Evolutionary conservation across 805 yeast species (phyloP).

Genomic region (Brettanomyces bruxellensis): DNA sequence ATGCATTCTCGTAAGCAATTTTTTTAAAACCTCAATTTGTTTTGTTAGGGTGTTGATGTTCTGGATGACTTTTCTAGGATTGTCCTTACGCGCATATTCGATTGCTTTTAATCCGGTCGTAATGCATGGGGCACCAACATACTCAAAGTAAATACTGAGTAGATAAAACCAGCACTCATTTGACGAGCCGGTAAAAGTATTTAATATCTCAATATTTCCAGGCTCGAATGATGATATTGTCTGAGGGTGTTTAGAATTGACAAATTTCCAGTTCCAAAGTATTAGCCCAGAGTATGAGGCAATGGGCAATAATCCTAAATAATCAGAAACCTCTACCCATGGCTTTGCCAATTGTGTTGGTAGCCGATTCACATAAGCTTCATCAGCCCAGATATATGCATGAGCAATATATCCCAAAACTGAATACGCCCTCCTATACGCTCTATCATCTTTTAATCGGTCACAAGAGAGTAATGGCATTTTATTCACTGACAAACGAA

Average conservation of each 20-base stretch:
- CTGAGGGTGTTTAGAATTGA: conserved; percentile 33
- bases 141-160: conserved; percentile 80
- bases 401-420: conserved; percentile 74
- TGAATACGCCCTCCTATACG: conserved; percentile 73
- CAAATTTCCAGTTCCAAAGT: conserved; percentile 76
- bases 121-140: conserved; percentile 67
- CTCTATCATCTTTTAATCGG: conserved; percentile 34
- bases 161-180: conserved; percentile 94
- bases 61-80: conserved; percentile 31
- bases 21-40: conserved; percentile 62
- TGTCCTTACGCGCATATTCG: conserved; percentile 39
- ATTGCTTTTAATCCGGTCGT: conserved; percentile 62
- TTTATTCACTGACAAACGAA: conserved; percentile 55
- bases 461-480: conserved; percentile 49
- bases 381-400: conserved; percentile 84
- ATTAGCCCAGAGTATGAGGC: conserved; percentile 84
- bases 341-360: conserved; percentile 70
- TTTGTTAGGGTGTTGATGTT: conserved; percentile 62
- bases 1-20: conserved; percentile 71
- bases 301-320: conserved; percentile 71
- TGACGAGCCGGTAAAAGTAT: conserved; percentile 80
- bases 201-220: conserved; percentile 65
- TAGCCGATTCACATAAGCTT: conserved; percentile 47
- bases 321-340: conserved; percentile 45
- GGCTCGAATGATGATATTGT: conserved; percentile 5